Base-by-base conservation (phyloP, 75 land plant species). In the Isoetes taiwanensis region DNA sequence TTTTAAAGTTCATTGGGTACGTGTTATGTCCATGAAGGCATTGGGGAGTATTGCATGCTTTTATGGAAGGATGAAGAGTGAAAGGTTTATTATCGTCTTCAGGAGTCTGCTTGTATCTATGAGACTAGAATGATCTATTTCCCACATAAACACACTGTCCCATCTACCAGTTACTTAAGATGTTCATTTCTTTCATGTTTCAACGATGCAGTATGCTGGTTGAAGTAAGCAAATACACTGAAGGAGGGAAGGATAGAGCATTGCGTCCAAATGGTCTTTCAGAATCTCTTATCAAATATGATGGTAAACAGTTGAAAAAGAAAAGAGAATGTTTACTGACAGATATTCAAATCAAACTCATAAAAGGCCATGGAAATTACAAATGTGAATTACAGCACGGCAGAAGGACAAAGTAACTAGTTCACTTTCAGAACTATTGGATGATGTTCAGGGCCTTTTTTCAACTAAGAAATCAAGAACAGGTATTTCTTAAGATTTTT, bases 141-240 rank as follows among this genome's bases (percentile, higher is more conserved):
- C n/a, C 5, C 31, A 4, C 4, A 27, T n/a, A n/a, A n/a, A n/a
- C n/a, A n/a, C n/a, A n/a, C n/a, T n/a, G n/a, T n/a, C n/a, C n/a
- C n/a, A n/a, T n/a, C n/a, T n/a, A n/a, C n/a, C n/a, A n/a, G n/a
- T n/a, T n/a, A n/a, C n/a, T n/a, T n/a, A n/a, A n/a, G n/a, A n/a
- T n/a, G n/a, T n/a, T n/a, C n/a, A n/a, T n/a, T n/a, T n/a, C n/a
- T n/a, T n/a, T n/a, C n/a, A n/a, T n/a, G n/a, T n/a, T n/a, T n/a
- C n/a, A n/a, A n/a, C n/a, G n/a, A n/a, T 28, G 21, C 76, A 84
- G 87, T 20, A 84, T 84, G 87, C 80, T 65, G 64, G 83, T 84
- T 33, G 87, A 84, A 58, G 87, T 84, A n/a, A 84, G 87, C 70
- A 80, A 84, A 64, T 76, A 74, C 43, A 84, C 87, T 6, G 87